A percentile compares a stretch with the other conserved stretches of the same genome.
These are phyloP conservation scores for Trypanosoma conorhini DNA, from an alignment of 208 protist genomes.

Conservation along the genomic window DNA sequence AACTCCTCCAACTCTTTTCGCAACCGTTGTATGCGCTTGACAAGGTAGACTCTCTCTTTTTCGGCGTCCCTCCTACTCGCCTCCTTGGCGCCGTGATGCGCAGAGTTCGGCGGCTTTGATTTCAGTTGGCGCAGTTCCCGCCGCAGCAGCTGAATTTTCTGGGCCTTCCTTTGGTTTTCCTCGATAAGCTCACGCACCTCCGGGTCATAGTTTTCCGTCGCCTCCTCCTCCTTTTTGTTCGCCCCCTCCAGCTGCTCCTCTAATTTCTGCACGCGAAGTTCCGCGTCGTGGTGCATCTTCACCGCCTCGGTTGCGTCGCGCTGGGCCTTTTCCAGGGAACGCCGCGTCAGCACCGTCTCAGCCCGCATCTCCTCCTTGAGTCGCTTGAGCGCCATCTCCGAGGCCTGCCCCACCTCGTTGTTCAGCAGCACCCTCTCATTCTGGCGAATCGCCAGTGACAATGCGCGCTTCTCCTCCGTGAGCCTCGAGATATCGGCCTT, in stretches of 20 bases:
- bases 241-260: constrained; percentile 30
- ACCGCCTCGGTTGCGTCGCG: constrained; percentile 54
- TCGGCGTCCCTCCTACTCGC: constrained; percentile 11
- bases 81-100: not conserved
- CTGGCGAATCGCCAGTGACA: constrained; percentile 62
- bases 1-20: constrained; percentile 27
- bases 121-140: constrained; percentile 30
- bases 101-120: not conserved
- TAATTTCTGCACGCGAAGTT: constrained; percentile 42
- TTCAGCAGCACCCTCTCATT: constrained; percentile 77
- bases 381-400: constrained; percentile 36
- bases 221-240: constrained; percentile 23
- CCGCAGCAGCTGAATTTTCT: constrained; percentile 35
- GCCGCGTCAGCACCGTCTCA: constrained; percentile 58
- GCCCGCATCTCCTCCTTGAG: constrained; percentile 68
- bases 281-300: constrained; percentile 42
- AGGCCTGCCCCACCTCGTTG: constrained; percentile 35
- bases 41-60: constrained; percentile 52
- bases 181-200: constrained; percentile 32
- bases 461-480: constrained; percentile 54
- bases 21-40: constrained; percentile 50
- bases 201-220: constrained; percentile 17
- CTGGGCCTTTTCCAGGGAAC: constrained; percentile 49
- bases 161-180: constrained; percentile 40
- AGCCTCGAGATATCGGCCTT: constrained; percentile 57